Evolutionary conservation across 2,329 filamentous ascomycete genomes (phyloP).

Genomic region (Didymella keratinophila): DNA sequence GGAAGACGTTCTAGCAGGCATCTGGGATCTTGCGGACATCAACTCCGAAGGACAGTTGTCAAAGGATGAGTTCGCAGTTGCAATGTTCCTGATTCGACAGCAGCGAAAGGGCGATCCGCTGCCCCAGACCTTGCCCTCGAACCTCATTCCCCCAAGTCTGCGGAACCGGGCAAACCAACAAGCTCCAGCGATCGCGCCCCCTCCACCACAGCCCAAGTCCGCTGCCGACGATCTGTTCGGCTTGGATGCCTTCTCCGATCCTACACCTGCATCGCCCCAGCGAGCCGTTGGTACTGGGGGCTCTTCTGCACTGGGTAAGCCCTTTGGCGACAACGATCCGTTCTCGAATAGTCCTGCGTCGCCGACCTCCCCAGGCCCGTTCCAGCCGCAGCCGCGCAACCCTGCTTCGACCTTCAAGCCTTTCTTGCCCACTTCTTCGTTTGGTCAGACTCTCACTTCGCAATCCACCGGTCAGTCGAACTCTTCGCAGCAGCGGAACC

Average conservation of each 20-base stretch:
- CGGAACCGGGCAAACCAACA: conserved; percentile 63
- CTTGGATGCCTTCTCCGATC: conserved; percentile 73
- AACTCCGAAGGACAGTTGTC: conserved; percentile 86
- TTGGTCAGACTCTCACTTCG: conserved; percentile 81
- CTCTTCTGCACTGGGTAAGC: conserved; percentile 59
- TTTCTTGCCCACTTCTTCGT: conserved; percentile 90
- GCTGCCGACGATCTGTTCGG: conserved; percentile 95
- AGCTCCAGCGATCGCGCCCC: conserved; percentile 51
- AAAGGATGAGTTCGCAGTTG: conserved; percentile 92
- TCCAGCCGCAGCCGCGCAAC: conserved; percentile 55
- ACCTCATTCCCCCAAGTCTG: conserved; percentile 86
- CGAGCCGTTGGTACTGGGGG: conserved; percentile 77
- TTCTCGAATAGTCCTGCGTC: conserved; percentile 64
- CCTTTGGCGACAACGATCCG: conserved; percentile 64
- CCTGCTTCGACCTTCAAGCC: conserved; percentile 75
- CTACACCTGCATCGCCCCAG: conserved; percentile 61
- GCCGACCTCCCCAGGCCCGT: conserved; percentile 62
- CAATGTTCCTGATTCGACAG: conserved; percentile 95
- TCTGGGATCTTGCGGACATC: conserved; percentile 97
- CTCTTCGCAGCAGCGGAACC: conserved; percentile 50
- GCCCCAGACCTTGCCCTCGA: conserved; percentile 79
- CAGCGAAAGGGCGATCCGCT: conserved; percentile 76
- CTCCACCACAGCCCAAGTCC: conserved; percentile 66
- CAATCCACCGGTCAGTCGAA: conserved; percentile 75
- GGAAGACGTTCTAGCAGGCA: conserved; percentile 88